Percentiles rank a stretch among this genome's conserved stretches.
Conservation (phyloP, 805 yeast genomes). For the Saturnispora serradocipensis region DNA sequence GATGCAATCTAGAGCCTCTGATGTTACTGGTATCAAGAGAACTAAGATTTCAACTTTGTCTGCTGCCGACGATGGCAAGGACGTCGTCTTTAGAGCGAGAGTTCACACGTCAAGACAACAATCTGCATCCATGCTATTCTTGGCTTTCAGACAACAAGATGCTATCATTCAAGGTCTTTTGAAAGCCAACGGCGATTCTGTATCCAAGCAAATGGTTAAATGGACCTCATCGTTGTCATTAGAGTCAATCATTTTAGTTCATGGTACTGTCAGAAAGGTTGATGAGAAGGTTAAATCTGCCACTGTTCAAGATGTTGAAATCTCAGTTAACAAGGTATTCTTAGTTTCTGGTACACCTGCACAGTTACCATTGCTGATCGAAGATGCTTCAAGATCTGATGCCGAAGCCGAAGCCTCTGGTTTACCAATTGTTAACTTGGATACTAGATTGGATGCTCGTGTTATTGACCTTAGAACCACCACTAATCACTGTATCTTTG, state of each 20-base stretch:
- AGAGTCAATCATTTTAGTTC: conserved; percentile 87
- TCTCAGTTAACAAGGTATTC: conserved; percentile 63
- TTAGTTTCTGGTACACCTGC: conserved; percentile 83
- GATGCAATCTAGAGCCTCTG: conserved; percentile 49
- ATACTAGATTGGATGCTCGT: conserved; percentile 90
- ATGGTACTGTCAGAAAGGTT: conserved; percentile 76
- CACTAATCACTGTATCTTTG: conserved; percentile 96
- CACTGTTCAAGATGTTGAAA: conserved; percentile 84
- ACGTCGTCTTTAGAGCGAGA: conserved; percentile 86
- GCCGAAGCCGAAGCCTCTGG: conserved; percentile 88
- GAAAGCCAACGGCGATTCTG: conserved; percentile 57
- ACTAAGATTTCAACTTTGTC: conserved; percentile 46
- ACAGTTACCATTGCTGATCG: conserved; percentile 87
- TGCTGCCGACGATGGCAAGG: conserved; percentile 60
- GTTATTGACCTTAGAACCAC: conserved; percentile 95
- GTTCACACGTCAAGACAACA: conserved; percentile 89
- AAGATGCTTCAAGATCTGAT: conserved; percentile 94
- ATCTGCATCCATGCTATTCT: conserved; percentile 88
- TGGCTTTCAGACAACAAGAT: conserved; percentile 86
- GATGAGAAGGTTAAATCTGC: conserved; percentile 84
- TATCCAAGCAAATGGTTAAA: conserved; percentile 93
- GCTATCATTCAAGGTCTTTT: conserved; percentile 76
- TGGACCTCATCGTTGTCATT: conserved; percentile 82
- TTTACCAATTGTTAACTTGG: conserved; percentile 89
- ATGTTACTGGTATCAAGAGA: conserved; percentile 60